phyloP scores from a whole-genome alignment of 805 yeast genomes.

The Nakazawaea holstii region DNA sequence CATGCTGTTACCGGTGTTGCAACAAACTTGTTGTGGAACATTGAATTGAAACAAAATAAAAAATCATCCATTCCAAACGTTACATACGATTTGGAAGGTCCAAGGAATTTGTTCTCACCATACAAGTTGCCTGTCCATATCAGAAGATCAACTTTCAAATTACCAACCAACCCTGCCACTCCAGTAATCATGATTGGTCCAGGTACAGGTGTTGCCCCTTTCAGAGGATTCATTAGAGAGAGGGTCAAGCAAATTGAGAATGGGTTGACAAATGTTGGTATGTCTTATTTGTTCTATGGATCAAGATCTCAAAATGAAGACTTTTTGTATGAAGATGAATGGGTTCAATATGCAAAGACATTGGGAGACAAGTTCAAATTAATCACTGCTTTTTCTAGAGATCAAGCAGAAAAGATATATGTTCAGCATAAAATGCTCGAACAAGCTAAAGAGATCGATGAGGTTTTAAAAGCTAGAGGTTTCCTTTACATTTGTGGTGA shows the following conservation, averaged over 20 bases:
- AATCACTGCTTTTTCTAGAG: slow-evolving; percentile 85
- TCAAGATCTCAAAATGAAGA: slow-evolving; percentile 79
- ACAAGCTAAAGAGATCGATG: slow-evolving; percentile 45
- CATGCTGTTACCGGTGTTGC: slow-evolving; percentile 76
- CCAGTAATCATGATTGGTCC: slow-evolving; percentile 96
- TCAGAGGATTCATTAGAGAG: slow-evolving; percentile 92
- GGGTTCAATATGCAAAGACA: slow-evolving; percentile 66
- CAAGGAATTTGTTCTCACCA: slow-evolving; percentile 52
- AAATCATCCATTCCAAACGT: slow-evolving; percentile 36
- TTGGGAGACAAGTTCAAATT: slow-evolving; percentile 64
- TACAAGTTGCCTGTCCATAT: slow-evolving; percentile 83
- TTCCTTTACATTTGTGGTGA: slow-evolving; percentile 96
- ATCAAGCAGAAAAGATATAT: slow-evolving; percentile 54
- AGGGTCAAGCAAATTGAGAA: slow-evolving; percentile 52
- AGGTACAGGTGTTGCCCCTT: slow-evolving; percentile 98
- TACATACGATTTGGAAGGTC: slow-evolving; percentile 76
- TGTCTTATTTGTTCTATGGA: slow-evolving; percentile 77
- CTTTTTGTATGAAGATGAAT: slow-evolving; percentile 82
- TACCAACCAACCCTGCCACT: slow-evolving; percentile 77
- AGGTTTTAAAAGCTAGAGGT: slow-evolving; percentile 63
- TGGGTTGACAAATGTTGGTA: slow-evolving; percentile 56
- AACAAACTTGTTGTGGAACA: slow-evolving; percentile 77
- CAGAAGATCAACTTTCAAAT: slow-evolving; percentile 90
- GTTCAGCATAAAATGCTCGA: slow-evolving; percentile 78
- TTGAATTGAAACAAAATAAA: slow-evolving; percentile 56